Base-by-base conservation (phyloP, 495 filamentous ascomycete species). In the Amphirosellinia nigrospora region DNA sequence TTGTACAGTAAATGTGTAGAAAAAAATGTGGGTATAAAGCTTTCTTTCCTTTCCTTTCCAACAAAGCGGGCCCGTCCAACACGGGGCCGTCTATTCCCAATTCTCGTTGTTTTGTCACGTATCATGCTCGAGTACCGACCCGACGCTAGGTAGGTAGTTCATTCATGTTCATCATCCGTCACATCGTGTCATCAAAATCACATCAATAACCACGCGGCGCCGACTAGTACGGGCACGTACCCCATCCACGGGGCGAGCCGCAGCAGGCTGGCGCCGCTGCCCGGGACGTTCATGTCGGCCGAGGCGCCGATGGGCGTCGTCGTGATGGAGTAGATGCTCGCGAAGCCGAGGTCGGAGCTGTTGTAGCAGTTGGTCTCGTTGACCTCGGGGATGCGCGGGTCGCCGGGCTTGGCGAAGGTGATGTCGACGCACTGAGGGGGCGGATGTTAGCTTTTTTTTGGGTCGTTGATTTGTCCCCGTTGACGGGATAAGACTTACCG, bases 311-410 rank as follows among this genome's bases (percentile, higher is more conserved):
- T 75, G 32, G 78, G 75, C 32, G 75, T 72, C 34, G 82, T 79
- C 39, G 81, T 80, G 66, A 86, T 83, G 26, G 89, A 90, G 85
- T 91, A 97, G 72, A 97, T 83, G 71, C 89, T 86, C 70, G 92
- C 85, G 83, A 95, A 92, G 65, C 85, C 83, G 72, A 97, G 88
- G 63, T 91, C 85, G 61, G 86, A 86, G 68, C 88, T 91, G 81
- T 98, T 97, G 82, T 90, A 92, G 85, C 94, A 97, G 81, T 97
- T 97, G 9, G 88, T 80, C 46, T 84, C 80, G 74, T 89, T 96
- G 43, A 97, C 92, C 69, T 90, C 83, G 28, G 82, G 82, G 66
- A 95, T 88, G 53, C 74, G 74, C 60, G 80, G 73, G 77, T 96
- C 91, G 72, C 86, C 78, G 16, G 90, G 91, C 21, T 91, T 91